Percentiles rank a stretch among this genome's conserved stretches.
phyloP scores from a whole-genome alignment of 192 early-diverging fungal species.

The Linnemannia zychae region DNA sequence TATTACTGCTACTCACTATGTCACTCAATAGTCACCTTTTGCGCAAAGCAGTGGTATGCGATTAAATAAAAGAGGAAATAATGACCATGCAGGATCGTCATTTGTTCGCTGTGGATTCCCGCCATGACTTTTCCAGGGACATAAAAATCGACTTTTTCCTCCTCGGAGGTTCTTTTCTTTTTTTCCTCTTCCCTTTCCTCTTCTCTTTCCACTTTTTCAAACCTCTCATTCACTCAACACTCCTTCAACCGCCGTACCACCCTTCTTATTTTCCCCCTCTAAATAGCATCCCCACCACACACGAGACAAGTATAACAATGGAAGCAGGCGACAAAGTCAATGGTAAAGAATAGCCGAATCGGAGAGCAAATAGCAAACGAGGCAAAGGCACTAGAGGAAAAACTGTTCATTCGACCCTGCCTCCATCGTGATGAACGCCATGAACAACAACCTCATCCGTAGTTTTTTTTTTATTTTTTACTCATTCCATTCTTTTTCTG shows the following conservation, averaged over 20 bases:
- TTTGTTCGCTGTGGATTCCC: neutral
- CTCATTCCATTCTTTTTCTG: neutral
- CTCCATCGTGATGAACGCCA: neutral
- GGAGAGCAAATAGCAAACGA: neutral
- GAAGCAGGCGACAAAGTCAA: conserved; percentile 41
- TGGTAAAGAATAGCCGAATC: conserved; percentile 22
- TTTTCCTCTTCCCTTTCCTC: neutral
- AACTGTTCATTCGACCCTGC: neutral
- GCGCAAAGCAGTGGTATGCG: neutral
- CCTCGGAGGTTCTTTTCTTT: neutral
- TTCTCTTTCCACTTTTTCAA: neutral
- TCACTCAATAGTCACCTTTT: neutral
- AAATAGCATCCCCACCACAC: neutral
- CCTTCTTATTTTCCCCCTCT: neutral
- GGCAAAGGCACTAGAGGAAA: neutral
- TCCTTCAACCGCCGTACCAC: neutral
- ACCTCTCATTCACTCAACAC: conserved; percentile 3
- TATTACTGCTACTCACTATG: neutral
- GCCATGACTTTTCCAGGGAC: neutral
- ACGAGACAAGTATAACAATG: conserved; percentile 34
- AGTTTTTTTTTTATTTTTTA: neutral
- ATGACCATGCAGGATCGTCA: neutral
- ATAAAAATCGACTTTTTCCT: neutral
- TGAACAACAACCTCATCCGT: neutral
- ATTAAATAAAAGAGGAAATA: neutral